These are phyloP conservation scores for Kurtzmaniella quercitrusa DNA, from an alignment of 1,139 yeast genomes.

Conservation along the genomic window DNA sequence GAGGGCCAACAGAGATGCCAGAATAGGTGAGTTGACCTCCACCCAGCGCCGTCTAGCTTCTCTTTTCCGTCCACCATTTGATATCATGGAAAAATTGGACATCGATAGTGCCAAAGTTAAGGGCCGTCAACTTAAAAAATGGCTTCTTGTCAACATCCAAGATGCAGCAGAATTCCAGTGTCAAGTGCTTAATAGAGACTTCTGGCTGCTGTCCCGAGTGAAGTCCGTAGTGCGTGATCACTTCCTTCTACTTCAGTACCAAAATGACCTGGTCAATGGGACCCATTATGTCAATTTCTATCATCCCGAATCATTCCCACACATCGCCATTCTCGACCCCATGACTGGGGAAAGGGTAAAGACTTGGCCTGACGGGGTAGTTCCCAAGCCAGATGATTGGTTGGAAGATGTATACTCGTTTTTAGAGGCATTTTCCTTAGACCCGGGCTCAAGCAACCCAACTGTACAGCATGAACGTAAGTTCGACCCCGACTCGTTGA, in stretches of 20 bases:
- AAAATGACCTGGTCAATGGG: constrained; percentile 72
- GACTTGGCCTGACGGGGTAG: constrained; percentile 59
- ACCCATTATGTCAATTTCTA: constrained; percentile 67
- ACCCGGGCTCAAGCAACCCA: constrained; percentile 67
- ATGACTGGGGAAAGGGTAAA: constrained; percentile 87
- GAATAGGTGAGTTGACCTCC: constrained; percentile 41
- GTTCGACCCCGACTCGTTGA: constrained; percentile 56
- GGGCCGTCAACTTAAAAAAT: constrained; percentile 63
- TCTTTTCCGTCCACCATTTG: constrained; percentile 91
- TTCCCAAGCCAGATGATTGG: constrained; percentile 58
- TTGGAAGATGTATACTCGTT: constrained; percentile 56
- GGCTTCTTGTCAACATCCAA: constrained; percentile 88
- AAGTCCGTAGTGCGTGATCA: constrained; percentile 60
- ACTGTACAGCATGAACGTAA: constrained; percentile 50
- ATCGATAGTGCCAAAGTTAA: constrained; percentile 67
- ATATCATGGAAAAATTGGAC: constrained; percentile 62
- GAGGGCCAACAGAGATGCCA: constrained; percentile 22
- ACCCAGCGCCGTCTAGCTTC: constrained; percentile 73
- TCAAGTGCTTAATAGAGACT: constrained; percentile 86
- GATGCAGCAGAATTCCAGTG: constrained; percentile 81
- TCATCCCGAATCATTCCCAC: constrained; percentile 66
- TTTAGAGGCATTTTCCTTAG: constrained; percentile 60
- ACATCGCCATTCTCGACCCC: constrained; percentile 89
- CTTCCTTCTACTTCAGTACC: constrained; percentile 81
- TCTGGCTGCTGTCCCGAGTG: constrained; percentile 75